phyloP scores from a whole-genome alignment of 129 eudicot species.

The Centella asiatica region DNA sequence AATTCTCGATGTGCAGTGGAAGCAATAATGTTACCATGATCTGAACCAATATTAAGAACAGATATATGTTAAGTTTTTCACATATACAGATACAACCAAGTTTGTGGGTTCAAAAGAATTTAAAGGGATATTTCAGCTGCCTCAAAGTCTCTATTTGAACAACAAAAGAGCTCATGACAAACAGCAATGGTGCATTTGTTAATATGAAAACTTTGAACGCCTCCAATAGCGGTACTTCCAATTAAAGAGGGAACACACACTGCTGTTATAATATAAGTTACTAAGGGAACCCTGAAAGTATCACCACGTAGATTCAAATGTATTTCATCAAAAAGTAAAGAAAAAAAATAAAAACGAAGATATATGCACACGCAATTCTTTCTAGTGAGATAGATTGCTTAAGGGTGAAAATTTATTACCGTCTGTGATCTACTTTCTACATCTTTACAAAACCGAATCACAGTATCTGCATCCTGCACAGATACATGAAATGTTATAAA shows the following conservation, averaged over 20 bases:
- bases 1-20: too few relatives aligned
- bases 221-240: background rate
- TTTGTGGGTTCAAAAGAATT: background rate
- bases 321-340: background rate
- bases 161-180: background rate
- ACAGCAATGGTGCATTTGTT: background rate
- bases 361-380: background rate
- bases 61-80: background rate
- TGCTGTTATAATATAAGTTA: background rate
- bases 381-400: background rate
- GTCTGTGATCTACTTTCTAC: constrained; percentile 65
- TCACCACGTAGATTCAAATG: background rate
- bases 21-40: too few relatives aligned
- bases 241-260: background rate
- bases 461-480: constrained; percentile 59
- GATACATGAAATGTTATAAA: constrained; percentile 3
- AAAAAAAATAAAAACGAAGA: background rate
- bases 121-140: background rate
- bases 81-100: background rate
- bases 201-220: background rate
- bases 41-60: background rate
- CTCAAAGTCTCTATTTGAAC: background rate
- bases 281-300: background rate
- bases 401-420: constrained; percentile 27
- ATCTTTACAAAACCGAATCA: constrained; percentile 78